These are phyloP conservation scores for Epithele typhae DNA, from an alignment of 768 basidiomycete genomes.

Conservation along the genomic window DNA sequence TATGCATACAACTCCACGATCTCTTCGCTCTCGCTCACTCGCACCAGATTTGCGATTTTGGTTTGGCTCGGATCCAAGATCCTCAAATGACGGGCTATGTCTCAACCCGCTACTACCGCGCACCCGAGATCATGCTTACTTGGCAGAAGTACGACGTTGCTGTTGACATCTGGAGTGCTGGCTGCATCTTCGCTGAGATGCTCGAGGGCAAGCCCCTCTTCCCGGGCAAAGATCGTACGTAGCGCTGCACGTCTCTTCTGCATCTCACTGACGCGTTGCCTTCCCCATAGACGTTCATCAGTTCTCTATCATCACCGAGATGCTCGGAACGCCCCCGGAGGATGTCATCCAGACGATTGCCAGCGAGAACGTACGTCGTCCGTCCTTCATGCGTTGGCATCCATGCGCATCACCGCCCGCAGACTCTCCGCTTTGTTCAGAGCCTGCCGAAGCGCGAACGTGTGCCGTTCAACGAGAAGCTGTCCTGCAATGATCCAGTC, in stretches of 20 bases:
- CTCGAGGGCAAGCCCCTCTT: constrained; percentile 97
- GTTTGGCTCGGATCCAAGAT: constrained; percentile 96
- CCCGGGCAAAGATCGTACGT: constrained; percentile 98
- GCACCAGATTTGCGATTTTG: constrained; percentile 93
- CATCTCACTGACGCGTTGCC: constrained; percentile 1
- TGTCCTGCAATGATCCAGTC: constrained; percentile 81
- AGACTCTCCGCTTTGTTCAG: constrained; percentile 99
- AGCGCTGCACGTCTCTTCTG: constrained; percentile 3
- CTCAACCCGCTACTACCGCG: constrained; percentile 97
- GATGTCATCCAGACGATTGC: constrained; percentile 99
- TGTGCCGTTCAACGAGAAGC: constrained; percentile 91
- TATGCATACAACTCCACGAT: constrained; percentile 34
- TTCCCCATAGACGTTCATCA: constrained; percentile 85
- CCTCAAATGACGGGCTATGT: constrained; percentile 99
- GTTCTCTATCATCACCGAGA: constrained; percentile 98
- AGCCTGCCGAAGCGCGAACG: constrained; percentile 94
- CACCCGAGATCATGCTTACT: constrained; percentile 99
- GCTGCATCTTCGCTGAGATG: constrained; percentile 99
- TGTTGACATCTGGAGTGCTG: constrained; percentile 99
- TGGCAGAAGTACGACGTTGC: constrained; percentile 99
- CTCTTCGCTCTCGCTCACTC: not conserved
- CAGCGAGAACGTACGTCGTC: constrained; percentile 77
- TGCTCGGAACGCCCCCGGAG: constrained; percentile 97
- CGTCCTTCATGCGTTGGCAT: not conserved
- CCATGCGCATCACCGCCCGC: constrained; percentile 2